phyloP scores from a whole-genome alignment of 805 yeast genomes.

The Starmerella etchellsii region DNA sequence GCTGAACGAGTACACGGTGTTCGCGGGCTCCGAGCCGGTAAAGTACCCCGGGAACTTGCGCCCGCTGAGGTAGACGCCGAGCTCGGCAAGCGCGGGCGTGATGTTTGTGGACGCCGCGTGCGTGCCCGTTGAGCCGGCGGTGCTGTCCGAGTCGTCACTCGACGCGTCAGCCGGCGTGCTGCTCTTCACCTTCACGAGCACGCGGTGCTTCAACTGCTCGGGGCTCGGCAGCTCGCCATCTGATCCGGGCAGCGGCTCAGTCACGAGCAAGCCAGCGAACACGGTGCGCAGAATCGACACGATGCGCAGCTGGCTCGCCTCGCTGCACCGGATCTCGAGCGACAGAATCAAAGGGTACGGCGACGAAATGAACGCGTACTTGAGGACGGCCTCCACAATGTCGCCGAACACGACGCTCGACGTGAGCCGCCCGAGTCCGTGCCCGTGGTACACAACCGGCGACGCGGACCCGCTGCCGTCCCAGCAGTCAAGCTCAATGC shows the following conservation, averaged over 20 bases:
- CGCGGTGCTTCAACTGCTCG: constrained; percentile 48
- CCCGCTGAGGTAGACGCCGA: constrained; percentile 68
- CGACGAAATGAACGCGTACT: constrained; percentile 78
- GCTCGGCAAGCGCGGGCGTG: constrained; percentile 34
- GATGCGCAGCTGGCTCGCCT: constrained; percentile 51
- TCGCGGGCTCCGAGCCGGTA: constrained; percentile 71
- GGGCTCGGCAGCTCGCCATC: constrained; percentile 53
- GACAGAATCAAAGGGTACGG: constrained; percentile 79
- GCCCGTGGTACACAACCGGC: constrained; percentile 86
- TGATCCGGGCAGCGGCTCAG: constrained; percentile 26
- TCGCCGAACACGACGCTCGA: constrained; percentile 53
- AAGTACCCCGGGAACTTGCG: constrained; percentile 69
- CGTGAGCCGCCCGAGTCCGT: constrained; percentile 46
- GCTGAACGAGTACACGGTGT: constrained; percentile 78
- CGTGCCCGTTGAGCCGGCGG: constrained; percentile 25
- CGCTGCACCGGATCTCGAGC: constrained; percentile 68
- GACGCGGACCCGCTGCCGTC: constrained; percentile 46
- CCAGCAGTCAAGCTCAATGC: constrained; percentile 95
- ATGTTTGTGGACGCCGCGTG: constrained; percentile 11
- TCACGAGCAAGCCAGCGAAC: constrained; percentile 47
- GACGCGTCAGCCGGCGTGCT: neutral
- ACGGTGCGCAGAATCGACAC: constrained; percentile 40
- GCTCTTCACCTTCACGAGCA: constrained; percentile 63
- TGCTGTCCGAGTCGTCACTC: constrained; percentile 3
- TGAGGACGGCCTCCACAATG: constrained; percentile 60